phyloP scores from a whole-genome alignment of 306 rosid genomes.

The Datisca glomerata region DNA sequence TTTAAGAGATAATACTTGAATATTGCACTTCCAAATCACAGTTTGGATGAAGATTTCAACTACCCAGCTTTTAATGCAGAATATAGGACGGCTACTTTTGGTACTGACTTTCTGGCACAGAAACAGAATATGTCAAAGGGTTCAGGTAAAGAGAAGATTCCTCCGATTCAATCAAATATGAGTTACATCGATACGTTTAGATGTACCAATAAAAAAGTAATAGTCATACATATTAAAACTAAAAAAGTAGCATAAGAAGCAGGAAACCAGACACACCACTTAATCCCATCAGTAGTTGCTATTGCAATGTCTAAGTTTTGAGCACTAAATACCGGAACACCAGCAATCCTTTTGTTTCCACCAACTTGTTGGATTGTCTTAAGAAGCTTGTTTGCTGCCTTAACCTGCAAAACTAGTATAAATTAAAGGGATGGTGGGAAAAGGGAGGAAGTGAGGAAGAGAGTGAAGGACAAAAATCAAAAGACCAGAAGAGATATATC shows the following conservation, averaged over 20 bases:
- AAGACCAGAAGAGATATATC: slow-evolving; percentile 1
- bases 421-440: slow-evolving; percentile 2
- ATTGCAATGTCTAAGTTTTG: slow-evolving; percentile 93
- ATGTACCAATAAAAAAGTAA: neutral
- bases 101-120: no score
- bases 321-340: slow-evolving; percentile 95
- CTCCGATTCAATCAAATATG: no score
- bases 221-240: neutral
- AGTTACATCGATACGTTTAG: no score
- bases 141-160: no score
- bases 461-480: no score
- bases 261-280: slow-evolving; percentile 67
- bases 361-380: slow-evolving; percentile 42
- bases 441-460: no score
- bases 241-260: slow-evolving; percentile 15
- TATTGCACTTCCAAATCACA: no score
- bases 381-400: slow-evolving; percentile 85
- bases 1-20: no score
- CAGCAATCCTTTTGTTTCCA: slow-evolving; percentile 61
- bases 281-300: slow-evolving; percentile 76
- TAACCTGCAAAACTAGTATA: slow-evolving; percentile 38
- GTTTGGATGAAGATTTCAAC: neutral
- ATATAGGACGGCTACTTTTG: no score
- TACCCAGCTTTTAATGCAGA: neutral
- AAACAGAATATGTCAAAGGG: no score